phyloP scores from a whole-genome alignment of 331 rosid species.

The Phaseolus coccineus region DNA sequence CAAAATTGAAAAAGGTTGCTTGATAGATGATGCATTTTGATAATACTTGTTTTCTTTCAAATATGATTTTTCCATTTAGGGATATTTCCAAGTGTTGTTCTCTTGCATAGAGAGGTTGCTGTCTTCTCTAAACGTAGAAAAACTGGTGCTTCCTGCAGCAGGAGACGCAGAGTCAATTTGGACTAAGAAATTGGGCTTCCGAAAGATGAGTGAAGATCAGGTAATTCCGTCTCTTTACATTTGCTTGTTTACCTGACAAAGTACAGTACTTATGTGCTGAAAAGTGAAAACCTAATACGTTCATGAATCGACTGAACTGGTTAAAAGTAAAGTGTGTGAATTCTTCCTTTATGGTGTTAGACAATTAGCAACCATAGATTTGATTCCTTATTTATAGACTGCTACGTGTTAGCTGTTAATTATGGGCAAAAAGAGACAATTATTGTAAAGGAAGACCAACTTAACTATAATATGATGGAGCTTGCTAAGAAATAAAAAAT shows the following conservation, averaged over 20 bases:
- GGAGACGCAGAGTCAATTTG: slow-evolving; percentile 98
- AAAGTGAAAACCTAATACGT: neutral
- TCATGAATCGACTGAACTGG: neutral
- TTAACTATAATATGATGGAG: neutral
- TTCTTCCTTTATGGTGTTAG: neutral
- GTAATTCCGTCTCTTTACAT: slow-evolving; percentile 52
- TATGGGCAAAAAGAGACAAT: neutral
- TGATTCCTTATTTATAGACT: slow-evolving; percentile 26
- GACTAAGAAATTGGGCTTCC: slow-evolving; percentile 92
- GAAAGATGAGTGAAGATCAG: slow-evolving; percentile 88
- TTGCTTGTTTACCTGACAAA: slow-evolving; percentile 17
- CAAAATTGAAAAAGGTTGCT: neutral
- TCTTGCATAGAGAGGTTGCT: slow-evolving; percentile 88
- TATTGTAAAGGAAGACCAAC: slow-evolving; percentile 24
- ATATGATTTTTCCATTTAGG: slow-evolving; percentile 55
- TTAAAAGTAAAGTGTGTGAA: neutral
- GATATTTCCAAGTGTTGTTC: slow-evolving; percentile 91
- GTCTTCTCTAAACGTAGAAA: slow-evolving; percentile 81
- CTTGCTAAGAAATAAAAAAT: neutral
- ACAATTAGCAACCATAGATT: neutral
- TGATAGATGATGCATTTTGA: slow-evolving; percentile 17
- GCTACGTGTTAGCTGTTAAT: slow-evolving; percentile 21
- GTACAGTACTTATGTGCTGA: slow-evolving; percentile 10
- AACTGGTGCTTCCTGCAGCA: slow-evolving; percentile 97
- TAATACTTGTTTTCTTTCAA: slow-evolving; percentile 35